These are phyloP conservation scores for Pyrenophora graminea DNA, from an alignment of 2,329 filamentous ascomycete species.

Conservation along the genomic window DNA sequence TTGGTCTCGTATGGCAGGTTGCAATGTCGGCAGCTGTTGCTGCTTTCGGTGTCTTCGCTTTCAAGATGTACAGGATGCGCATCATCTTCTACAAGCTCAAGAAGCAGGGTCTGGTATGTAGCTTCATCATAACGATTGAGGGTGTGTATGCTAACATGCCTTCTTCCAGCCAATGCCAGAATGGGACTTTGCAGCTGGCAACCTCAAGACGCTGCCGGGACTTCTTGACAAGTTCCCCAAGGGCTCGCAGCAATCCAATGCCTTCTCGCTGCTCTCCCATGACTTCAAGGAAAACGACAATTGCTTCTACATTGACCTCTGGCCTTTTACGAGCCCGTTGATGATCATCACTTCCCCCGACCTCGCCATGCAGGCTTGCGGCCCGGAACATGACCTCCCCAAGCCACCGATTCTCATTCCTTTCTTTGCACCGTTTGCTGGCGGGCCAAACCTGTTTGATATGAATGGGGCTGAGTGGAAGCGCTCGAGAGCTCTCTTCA, in stretches of 20 bases:
- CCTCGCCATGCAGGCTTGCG: slow-evolving; percentile 3
- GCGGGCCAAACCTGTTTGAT: slow-evolving; percentile 15
- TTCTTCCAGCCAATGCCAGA: slow-evolving; percentile 14
- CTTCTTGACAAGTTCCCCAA: slow-evolving; percentile 13
- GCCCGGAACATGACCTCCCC: slow-evolving; percentile 9
- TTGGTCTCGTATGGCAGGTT: slow-evolving; percentile 1
- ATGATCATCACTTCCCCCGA: slow-evolving; percentile 18
- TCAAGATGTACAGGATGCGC: slow-evolving; percentile 12
- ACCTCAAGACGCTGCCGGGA: slow-evolving; percentile 6
- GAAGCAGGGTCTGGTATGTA: slow-evolving; percentile 14
- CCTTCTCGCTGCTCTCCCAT: slow-evolving; percentile 8
- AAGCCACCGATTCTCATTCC: slow-evolving; percentile 10
- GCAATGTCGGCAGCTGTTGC: slow-evolving; percentile 4
- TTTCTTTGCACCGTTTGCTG: slow-evolving; percentile 20
- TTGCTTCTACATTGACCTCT: slow-evolving; percentile 21
- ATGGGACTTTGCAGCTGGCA: slow-evolving; percentile 18
- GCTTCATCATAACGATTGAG: background rate
- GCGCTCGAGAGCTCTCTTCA: slow-evolving; percentile 34
- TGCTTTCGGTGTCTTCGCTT: background rate
- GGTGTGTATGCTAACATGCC: background rate
- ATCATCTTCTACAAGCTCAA: slow-evolving; percentile 15
- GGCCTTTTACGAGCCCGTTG: slow-evolving; percentile 20
- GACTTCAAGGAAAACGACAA: slow-evolving; percentile 7
- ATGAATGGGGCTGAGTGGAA: slow-evolving; percentile 27
- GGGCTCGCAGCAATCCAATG: slow-evolving; percentile 12